Conservation (phyloP, 768 basidiomycete genomes). For the Ramaria sp. region DNA sequence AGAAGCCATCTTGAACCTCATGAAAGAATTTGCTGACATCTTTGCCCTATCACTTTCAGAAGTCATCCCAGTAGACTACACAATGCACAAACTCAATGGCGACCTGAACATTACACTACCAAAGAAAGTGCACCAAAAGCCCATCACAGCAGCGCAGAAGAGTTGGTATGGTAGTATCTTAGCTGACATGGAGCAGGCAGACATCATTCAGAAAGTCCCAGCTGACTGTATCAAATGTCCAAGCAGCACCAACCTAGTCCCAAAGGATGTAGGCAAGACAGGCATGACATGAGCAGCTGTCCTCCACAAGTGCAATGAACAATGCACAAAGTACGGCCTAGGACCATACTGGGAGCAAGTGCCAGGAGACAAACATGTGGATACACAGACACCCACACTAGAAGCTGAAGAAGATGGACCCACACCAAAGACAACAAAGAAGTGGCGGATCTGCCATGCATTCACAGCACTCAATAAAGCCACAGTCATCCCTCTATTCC, state of each 20-base stretch:
- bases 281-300: constrained; percentile 13
- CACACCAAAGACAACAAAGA: background rate
- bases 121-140: constrained; percentile 21
- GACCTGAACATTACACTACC: constrained; percentile 19
- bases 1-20: too few relatives aligned
- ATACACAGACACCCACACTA: background rate
- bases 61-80: constrained; percentile 22
- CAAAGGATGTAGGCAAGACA: constrained; percentile 23
- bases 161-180: constrained; percentile 22
- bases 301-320: constrained; percentile 20
- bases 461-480: constrained; percentile 22
- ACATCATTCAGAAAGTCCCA: constrained; percentile 21
- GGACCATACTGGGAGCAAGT: background rate
- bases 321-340: constrained; percentile 21
- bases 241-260: constrained; percentile 23
- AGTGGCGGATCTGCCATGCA: constrained; percentile 30
- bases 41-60: constrained; percentile 31
- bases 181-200: constrained; percentile 25
- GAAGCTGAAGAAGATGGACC: background rate
- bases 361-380: background rate
- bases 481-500: constrained; percentile 13
- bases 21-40: constrained; percentile 24
- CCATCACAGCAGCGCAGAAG: constrained; percentile 22
- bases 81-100: constrained; percentile 25
- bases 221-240: constrained; percentile 26